Evolutionary conservation across 2,329 filamentous ascomycete species (phyloP).

Genomic region (Nemania sp.): DNA sequence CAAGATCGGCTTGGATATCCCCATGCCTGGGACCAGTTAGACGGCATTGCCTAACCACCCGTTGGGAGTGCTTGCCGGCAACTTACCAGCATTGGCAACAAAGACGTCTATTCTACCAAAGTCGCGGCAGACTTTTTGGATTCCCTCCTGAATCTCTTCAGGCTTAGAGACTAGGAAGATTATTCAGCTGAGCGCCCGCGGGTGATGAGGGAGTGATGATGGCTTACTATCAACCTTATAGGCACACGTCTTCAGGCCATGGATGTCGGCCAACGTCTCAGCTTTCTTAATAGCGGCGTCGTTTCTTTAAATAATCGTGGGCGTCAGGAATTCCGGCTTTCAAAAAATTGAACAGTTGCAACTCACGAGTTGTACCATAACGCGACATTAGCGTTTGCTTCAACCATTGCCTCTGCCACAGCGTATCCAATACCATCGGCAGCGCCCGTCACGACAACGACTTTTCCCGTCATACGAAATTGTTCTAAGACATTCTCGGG

Average conservation of each 20-base stretch:
- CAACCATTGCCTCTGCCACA: constrained; percentile 25
- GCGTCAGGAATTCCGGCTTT: background rate
- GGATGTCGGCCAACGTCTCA: constrained; percentile 7
- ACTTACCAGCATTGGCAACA: constrained; percentile 28
- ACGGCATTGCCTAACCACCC: background rate
- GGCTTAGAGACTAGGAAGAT: constrained; percentile 16
- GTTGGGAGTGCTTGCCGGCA: background rate
- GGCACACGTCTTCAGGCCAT: constrained; percentile 19
- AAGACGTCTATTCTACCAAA: constrained; percentile 29
- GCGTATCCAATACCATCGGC: constrained; percentile 28
- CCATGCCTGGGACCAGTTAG: constrained; percentile 20
- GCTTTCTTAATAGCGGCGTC: constrained; percentile 21
- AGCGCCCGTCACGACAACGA: constrained; percentile 26
- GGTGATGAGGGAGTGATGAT: background rate
- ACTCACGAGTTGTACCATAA: constrained; percentile 29
- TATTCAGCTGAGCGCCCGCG: constrained; percentile 1
- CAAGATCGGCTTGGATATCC: constrained; percentile 25
- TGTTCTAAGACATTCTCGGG: constrained; percentile 23
- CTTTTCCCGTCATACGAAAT: constrained; percentile 26
- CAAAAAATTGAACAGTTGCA: background rate
- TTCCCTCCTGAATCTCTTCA: constrained; percentile 21
- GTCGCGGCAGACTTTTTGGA: constrained; percentile 20
- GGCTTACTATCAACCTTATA: constrained; percentile 25
- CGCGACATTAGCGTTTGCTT: constrained; percentile 24
- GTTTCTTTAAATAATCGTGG: constrained; percentile 19